Base-by-base conservation (phyloP, 345 rosid species). In the Salix dunnii region DNA sequence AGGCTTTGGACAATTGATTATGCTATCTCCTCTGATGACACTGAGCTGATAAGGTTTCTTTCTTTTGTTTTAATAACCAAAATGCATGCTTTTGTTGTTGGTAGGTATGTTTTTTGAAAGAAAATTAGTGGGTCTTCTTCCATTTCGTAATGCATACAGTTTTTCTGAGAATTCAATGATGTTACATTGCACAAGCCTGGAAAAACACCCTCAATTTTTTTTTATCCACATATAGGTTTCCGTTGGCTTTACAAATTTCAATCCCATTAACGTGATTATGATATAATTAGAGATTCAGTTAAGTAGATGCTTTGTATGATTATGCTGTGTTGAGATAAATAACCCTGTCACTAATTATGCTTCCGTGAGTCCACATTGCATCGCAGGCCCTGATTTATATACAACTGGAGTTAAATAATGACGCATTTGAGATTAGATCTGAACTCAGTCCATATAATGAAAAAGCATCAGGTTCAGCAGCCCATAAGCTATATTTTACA, bases 1-100 rank as follows among this genome's bases (percentile, higher is more conserved):
- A 86, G 87, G 82, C 96, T 93, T 1, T 93, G 97, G 97, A 78
- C 91, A 0, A 87, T 90, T 72, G 97, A 93, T 74, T 90, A 91
- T 78, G 82, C 88, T 69, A 77, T 89, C 73, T 89, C 97, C 17
- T 83, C 92, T 23, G 86, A 74, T 51, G 96, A 93, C 71, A 63
- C 92, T 12, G 93, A 93, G 36, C 74, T 88, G 78, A 31, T 93
- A 73, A 93, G 97, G 97, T 93, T 67, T 55, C n/a, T 20, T 60
- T 66, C 30, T 31, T 27, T 43, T 6, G 6, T 27, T 9, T 23
- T 58, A 58, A 27, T 51, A 31, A 68, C 18, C 53, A 36, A 62
- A 67, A 55, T 10, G 8, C 35, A 3, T 65, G 23, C 40, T 58
- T 67, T 16, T 35, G 38, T 68, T 53, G 72, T 53, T 38, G 48